These are phyloP conservation scores for Cetraspora pellucida DNA, from an alignment of 192 early-diverging fungal genomes.

Conservation along the genomic window DNA sequence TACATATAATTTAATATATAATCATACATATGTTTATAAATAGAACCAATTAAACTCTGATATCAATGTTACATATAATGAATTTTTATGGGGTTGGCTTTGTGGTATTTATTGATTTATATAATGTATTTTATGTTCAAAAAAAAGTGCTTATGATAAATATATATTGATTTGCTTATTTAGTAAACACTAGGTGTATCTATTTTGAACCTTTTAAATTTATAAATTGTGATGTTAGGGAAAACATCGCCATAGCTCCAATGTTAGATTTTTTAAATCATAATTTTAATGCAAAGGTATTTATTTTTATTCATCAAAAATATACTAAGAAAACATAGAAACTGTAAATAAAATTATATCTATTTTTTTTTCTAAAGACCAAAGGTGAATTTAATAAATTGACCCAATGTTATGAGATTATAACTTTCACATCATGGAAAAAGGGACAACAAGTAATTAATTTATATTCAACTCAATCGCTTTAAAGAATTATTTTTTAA, in stretches of 20 bases:
- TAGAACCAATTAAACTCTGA: neutral
- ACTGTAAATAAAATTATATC: neutral
- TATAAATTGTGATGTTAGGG: conserved; percentile 32
- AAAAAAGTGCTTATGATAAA: neutral
- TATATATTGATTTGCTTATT: neutral
- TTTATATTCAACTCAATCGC: neutral
- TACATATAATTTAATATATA: neutral
- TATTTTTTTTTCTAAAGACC: conserved; percentile 38
- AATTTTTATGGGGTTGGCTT: conserved; percentile 65
- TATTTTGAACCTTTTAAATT: conserved; percentile 49
- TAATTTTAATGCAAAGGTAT: conserved; percentile 57
- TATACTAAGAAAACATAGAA: neutral
- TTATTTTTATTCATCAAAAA: neutral
- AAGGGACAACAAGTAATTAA: conserved; percentile 58
- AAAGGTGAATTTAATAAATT: conserved; percentile 52
- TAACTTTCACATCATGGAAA: conserved; percentile 57
- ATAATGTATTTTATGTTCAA: neutral
- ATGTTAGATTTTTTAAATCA: conserved; percentile 80
- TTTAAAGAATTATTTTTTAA: neutral
- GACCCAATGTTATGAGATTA: conserved; percentile 66
- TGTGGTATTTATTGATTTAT: conserved; percentile 48
- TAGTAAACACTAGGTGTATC: conserved; percentile 64
- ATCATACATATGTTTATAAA: neutral
- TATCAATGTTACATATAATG: conserved; percentile 36
- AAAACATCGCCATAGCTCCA: conserved; percentile 73